Evolutionary conservation across 305 asterid species (phyloP).

Genomic region (Solanum hybrid): DNA sequence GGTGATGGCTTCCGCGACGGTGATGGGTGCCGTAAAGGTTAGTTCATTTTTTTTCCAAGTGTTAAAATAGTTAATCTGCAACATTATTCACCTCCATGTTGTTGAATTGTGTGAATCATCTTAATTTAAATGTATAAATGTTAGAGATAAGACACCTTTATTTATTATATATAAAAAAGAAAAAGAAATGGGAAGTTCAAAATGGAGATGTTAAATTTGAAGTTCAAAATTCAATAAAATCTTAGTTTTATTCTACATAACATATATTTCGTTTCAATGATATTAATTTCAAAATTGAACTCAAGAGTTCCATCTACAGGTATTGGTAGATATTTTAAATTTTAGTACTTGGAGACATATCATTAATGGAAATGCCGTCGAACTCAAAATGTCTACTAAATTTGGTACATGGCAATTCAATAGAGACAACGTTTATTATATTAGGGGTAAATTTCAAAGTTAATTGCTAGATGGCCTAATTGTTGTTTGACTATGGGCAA

Average conservation of each 20-base stretch:
- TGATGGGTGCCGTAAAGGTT: slow-evolving; percentile 54
- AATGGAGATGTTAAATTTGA: too few relatives aligned
- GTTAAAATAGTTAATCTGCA: neutral
- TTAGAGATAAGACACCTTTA: neutral
- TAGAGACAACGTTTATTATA: neutral
- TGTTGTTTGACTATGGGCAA: slow-evolving; percentile 16
- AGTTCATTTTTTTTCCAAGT: neutral
- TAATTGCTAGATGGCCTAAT: slow-evolving; percentile 9
- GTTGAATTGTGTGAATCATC: neutral
- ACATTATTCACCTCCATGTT: neutral
- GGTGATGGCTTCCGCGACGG: slow-evolving; percentile 79
- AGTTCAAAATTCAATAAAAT: neutral
- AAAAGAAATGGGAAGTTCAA: too few relatives aligned
- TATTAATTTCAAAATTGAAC: neutral
- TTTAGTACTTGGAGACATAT: neutral
- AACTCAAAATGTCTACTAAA: neutral
- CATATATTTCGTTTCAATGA: neutral
- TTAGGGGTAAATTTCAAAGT: neutral
- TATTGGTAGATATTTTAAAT: neutral
- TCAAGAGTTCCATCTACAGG: neutral
- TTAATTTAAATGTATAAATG: neutral
- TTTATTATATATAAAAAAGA: neutral
- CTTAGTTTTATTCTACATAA: too few relatives aligned
- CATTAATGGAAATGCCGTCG: neutral
- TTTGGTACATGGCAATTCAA: neutral